Evolutionary conservation across 2,329 filamentous ascomycete genomes (phyloP).

Genomic region (Zalaria sp.): DNA sequence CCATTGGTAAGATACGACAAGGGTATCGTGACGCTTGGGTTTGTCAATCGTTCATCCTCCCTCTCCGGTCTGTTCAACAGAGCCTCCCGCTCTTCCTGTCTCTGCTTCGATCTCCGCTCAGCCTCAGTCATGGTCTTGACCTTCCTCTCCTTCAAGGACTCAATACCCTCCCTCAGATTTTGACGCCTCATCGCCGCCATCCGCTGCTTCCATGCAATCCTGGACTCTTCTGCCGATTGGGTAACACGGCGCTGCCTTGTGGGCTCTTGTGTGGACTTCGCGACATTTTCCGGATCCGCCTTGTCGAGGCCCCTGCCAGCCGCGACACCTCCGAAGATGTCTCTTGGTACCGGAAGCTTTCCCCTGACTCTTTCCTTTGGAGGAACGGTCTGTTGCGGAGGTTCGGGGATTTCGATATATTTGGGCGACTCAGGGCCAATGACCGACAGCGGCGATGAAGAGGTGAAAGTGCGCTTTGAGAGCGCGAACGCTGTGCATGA

Average conservation of each 20-base stretch:
- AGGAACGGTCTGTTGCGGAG: slow-evolving; percentile 53
- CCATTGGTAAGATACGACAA: slow-evolving; percentile 8
- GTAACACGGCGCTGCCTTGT: slow-evolving; percentile 28
- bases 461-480: slow-evolving; percentile 26
- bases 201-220: slow-evolving; percentile 52
- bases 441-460: slow-evolving; percentile 26
- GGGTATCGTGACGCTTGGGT: slow-evolving; percentile 40
- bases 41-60: slow-evolving; percentile 64
- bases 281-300: neutral
- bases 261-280: slow-evolving; percentile 3
- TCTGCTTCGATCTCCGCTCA: slow-evolving; percentile 27
- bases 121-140: slow-evolving; percentile 24
- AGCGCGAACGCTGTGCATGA: slow-evolving; percentile 13
- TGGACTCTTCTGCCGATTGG: slow-evolving; percentile 38
- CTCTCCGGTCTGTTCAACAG: slow-evolving; percentile 51
- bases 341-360: slow-evolving; percentile 67
- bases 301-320: slow-evolving; percentile 10
- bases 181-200: slow-evolving; percentile 59
- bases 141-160: slow-evolving; percentile 55
- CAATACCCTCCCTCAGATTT: slow-evolving; percentile 59
- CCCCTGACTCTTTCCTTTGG: slow-evolving; percentile 49
- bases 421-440: slow-evolving; percentile 75
- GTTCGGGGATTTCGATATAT: slow-evolving; percentile 69
- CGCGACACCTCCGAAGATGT: slow-evolving; percentile 47
- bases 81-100: slow-evolving; percentile 35